phyloP scores from a whole-genome alignment of 179 eudicot genomes.

The Silene coronaria region DNA sequence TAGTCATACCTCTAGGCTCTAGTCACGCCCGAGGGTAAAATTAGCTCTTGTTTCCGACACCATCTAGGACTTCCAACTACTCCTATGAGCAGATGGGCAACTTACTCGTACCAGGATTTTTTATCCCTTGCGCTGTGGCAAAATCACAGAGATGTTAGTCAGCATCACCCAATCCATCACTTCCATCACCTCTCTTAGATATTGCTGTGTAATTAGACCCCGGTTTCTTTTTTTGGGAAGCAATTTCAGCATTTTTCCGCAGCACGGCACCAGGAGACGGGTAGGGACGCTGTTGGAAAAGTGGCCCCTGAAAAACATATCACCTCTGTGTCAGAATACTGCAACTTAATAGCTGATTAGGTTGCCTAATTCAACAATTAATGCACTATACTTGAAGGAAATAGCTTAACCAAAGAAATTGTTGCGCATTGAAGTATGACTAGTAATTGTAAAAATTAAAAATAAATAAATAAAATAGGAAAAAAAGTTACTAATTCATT shows the following conservation, averaged over 20 bases:
- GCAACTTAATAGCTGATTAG: neutral
- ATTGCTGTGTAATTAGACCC: slow-evolving; percentile 58
- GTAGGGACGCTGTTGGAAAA: slow-evolving; percentile 97
- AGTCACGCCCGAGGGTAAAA: no score
- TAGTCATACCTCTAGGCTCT: no score
- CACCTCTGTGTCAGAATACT: slow-evolving; percentile 6
- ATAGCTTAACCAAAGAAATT: no score
- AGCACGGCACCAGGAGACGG: slow-evolving; percentile 98
- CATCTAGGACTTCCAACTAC: no score
- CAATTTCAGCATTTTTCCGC: slow-evolving; percentile 86
- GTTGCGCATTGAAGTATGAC: no score
- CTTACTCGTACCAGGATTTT: neutral
- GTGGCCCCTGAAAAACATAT: slow-evolving; percentile 75
- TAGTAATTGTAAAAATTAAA: no score
- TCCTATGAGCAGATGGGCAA: neutral
- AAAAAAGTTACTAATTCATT: no score
- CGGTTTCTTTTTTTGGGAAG: slow-evolving; percentile 78
- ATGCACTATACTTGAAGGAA: neutral
- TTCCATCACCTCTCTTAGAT: slow-evolving; percentile 98
- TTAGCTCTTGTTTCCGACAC: no score
- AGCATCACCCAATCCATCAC: slow-evolving; percentile 98
- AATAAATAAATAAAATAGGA: no score
- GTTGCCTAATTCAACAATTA: neutral
- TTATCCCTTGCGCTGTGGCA: neutral
- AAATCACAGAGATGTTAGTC: slow-evolving; percentile 37